Percentiles rank a stretch among this genome's conserved stretches.
These are phyloP conservation scores for Fusarium armeniacum DNA, from an alignment of 2,329 filamentous ascomycete species.

Conservation along the genomic window DNA sequence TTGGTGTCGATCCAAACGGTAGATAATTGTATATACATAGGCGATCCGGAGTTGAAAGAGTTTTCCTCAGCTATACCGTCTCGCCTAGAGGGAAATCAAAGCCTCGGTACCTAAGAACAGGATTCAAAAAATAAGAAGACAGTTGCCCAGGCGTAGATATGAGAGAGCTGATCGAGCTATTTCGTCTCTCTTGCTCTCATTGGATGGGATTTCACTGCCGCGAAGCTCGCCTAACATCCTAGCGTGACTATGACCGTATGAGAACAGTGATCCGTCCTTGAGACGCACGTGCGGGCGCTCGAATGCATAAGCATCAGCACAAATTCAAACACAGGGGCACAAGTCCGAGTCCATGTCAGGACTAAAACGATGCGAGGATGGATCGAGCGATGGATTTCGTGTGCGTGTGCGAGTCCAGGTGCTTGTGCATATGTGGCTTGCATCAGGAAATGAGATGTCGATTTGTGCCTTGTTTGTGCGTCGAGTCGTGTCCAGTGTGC, in stretches of 20 bases:
- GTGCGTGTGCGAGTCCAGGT: constrained; percentile 30
- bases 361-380: constrained; percentile 25
- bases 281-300: constrained; percentile 33
- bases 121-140: neutral
- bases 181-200: neutral
- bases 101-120: neutral
- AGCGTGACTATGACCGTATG: constrained; percentile 9
- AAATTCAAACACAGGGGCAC: constrained; percentile 29
- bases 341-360: constrained; percentile 16
- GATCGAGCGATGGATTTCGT: constrained; percentile 23
- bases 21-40: constrained; percentile 32
- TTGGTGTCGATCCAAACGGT: constrained; percentile 41
- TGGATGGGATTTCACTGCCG: neutral
- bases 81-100: neutral
- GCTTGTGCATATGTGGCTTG: constrained; percentile 48
- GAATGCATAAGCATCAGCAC: constrained; percentile 29
- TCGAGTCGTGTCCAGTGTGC: constrained; percentile 23
- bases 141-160: neutral
- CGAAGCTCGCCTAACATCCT: constrained; percentile 1
- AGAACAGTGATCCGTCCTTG: constrained; percentile 8
- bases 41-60: constrained; percentile 12
- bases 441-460: constrained; percentile 48
- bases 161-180: neutral
- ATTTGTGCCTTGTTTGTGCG: constrained; percentile 49
- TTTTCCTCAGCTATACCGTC: constrained; percentile 9